A percentile compares a stretch with the other conserved stretches of the same genome.
These are phyloP conservation scores for Globisporangium middletonii DNA, from an alignment of 352 stramenopile genomes.

Conservation along the genomic window DNA sequence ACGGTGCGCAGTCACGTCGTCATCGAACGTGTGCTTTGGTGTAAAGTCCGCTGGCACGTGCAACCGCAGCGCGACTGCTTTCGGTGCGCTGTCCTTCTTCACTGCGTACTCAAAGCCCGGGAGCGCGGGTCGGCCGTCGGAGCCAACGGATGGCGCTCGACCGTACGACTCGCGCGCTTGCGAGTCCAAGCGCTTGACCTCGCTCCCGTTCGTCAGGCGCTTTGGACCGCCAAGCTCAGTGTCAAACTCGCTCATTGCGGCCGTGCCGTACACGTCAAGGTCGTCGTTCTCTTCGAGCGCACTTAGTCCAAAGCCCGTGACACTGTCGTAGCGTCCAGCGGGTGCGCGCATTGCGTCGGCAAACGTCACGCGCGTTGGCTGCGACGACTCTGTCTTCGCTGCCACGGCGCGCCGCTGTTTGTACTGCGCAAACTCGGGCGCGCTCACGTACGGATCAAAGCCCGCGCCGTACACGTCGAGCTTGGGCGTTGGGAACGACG, in stretches of 20 bases:
- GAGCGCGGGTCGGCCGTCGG: constrained; percentile 49
- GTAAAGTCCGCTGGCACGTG: constrained; percentile 50
- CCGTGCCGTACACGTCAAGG: constrained; percentile 68
- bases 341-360: constrained; percentile 49
- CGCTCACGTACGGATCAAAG: constrained; percentile 71
- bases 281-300: constrained; percentile 84
- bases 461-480: constrained; percentile 68
- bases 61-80: constrained; percentile 31
- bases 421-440: constrained; percentile 61
- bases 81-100: constrained; percentile 35
- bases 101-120: constrained; percentile 47
- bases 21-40: constrained; percentile 38
- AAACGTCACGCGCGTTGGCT: constrained; percentile 54
- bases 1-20: constrained; percentile 9
- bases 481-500: constrained; percentile 62
- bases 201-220: constrained; percentile 12
- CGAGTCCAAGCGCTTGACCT: constrained; percentile 28
- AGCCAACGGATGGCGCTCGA: constrained; percentile 25
- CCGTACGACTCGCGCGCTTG: constrained; percentile 22
- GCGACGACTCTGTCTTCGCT: constrained; percentile 14
- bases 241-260: constrained; percentile 68
- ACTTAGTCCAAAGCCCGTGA: constrained; percentile 58
- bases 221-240: constrained; percentile 29
- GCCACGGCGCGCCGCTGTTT: constrained; percentile 29
- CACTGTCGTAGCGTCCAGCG: constrained; percentile 26